These are phyloP conservation scores for Zarea fungicola DNA, from an alignment of 2,329 filamentous ascomycete genomes.

Conservation along the genomic window DNA sequence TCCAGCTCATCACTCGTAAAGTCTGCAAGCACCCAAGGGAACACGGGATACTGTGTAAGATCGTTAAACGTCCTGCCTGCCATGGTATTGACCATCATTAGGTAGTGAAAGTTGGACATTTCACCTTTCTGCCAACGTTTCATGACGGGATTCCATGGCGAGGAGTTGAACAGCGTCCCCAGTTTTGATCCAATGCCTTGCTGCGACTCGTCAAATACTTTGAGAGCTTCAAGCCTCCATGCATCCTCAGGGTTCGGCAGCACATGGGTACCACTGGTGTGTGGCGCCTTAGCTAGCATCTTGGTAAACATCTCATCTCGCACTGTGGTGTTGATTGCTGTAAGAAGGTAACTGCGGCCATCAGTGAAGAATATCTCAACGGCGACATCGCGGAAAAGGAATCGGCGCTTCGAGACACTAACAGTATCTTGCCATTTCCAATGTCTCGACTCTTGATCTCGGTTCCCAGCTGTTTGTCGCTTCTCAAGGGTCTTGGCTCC, in stretches of 20 bases:
- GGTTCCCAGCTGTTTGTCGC: constrained; percentile 47
- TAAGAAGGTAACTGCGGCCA: constrained; percentile 89
- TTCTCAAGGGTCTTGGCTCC: constrained; percentile 57
- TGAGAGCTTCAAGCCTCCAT: constrained; percentile 85
- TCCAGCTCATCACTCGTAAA: constrained; percentile 93
- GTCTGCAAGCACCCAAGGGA: constrained; percentile 94
- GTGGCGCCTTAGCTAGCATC: constrained; percentile 72
- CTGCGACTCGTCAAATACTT: constrained; percentile 55
- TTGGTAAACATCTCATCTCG: constrained; percentile 78
- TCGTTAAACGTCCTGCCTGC: constrained; percentile 97
- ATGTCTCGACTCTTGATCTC: constrained; percentile 75
- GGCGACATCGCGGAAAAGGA: constrained; percentile 90
- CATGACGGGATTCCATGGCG: constrained; percentile 76
- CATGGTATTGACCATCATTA: constrained; percentile 98
- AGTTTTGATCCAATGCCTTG: constrained; percentile 78
- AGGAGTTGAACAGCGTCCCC: constrained; percentile 83
- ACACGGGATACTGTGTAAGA: constrained; percentile 94
- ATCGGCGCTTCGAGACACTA: constrained; percentile 91
- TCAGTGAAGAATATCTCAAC: constrained; percentile 98
- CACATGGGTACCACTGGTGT: constrained; percentile 64
- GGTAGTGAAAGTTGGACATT: constrained; percentile 96
- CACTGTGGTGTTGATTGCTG: constrained; percentile 65
- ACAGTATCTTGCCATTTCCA: constrained; percentile 96
- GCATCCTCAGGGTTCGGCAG: constrained; percentile 77
- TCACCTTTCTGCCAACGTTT: constrained; percentile 89